Evolutionary conservation across 1,284 basidiomycete species (phyloP).

Genomic region (Pascua sp.): DNA sequence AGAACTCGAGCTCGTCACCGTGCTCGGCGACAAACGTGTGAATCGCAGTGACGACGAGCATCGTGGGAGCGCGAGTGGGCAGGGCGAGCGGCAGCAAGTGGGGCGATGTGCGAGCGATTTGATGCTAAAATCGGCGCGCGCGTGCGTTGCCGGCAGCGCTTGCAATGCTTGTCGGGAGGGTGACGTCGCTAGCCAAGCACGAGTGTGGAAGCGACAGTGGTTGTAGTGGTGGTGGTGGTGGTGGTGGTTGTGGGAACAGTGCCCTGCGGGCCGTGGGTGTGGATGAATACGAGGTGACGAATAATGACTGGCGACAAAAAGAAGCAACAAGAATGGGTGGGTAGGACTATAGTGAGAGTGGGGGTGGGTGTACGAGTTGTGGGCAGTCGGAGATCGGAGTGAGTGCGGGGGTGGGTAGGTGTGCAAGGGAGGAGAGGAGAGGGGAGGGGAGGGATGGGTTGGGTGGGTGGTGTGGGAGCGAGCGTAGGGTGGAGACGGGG

Average conservation of each 20-base stretch:
- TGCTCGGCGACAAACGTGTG: constrained; percentile 76
- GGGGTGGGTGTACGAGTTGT: background rate
- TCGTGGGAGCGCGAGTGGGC: background rate
- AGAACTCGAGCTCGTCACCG: constrained; percentile 87
- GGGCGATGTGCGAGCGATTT: no score
- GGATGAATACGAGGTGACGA: no score
- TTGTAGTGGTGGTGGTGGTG: no score
- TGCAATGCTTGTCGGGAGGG: no score
- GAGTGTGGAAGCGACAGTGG: no score
- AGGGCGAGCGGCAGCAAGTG: background rate
- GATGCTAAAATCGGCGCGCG: background rate
- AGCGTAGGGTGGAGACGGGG: background rate
- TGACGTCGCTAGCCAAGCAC: no score
- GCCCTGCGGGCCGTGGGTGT: no score
- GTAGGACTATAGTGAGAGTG: no score
- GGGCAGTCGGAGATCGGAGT: background rate
- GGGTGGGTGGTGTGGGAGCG: background rate
- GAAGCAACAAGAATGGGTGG: background rate
- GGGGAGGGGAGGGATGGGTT: background rate
- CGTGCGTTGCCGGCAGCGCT: no score
- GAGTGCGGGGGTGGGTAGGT: no score
- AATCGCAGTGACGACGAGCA: constrained; percentile 34
- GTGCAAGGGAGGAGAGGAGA: background rate
- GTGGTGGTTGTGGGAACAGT: no score
- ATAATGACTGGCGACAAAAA: background rate